Percentiles rank a stretch among this genome's conserved stretches.
These are phyloP conservation scores for Tripterygium wilfordii DNA, from an alignment of 177 flowering plant species.

Conservation along the genomic window DNA sequence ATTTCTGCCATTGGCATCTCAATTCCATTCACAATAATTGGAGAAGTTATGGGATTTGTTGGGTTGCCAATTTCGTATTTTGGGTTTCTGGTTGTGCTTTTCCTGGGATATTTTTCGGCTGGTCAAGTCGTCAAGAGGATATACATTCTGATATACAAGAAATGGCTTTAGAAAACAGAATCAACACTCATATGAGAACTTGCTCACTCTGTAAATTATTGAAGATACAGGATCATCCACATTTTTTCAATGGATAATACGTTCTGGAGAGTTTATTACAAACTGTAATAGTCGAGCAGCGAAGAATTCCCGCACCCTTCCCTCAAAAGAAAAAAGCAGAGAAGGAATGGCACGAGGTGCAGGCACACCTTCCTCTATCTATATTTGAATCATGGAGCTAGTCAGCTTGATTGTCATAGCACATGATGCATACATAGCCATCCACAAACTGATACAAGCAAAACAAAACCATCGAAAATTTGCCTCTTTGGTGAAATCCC, in stretches of 20 bases:
- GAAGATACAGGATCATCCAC: conserved; percentile 3
- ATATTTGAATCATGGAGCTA: background rate
- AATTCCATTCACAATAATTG: conserved; percentile 48
- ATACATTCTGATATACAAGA: conserved; percentile 45
- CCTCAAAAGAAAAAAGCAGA: background rate
- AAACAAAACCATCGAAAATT: conserved; percentile 9
- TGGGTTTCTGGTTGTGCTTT: conserved; percentile 59
- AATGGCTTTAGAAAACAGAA: conserved; percentile 44
- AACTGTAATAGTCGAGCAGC: too few relatives aligned
- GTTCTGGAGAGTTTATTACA: too few relatives aligned
- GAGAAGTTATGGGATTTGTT: conserved; percentile 41
- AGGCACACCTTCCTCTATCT: conserved; percentile 3
- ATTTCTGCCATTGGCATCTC: conserved; percentile 60
- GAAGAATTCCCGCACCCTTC: too few relatives aligned
- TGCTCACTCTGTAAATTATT: conserved; percentile 9
- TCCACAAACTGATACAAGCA: conserved; percentile 25
- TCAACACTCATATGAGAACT: background rate
- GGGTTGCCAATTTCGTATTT: conserved; percentile 53
- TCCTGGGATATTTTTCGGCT: conserved; percentile 49
- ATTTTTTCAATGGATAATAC: too few relatives aligned
- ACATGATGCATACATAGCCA: conserved; percentile 20
- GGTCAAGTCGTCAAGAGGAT: conserved; percentile 62
- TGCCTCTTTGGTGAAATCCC: conserved; percentile 37
- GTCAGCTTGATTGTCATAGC: conserved; percentile 4
- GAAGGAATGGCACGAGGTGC: background rate